Conservation (phyloP, 495 filamentous ascomycete genomes). For the Penicillium argentinense region DNA sequence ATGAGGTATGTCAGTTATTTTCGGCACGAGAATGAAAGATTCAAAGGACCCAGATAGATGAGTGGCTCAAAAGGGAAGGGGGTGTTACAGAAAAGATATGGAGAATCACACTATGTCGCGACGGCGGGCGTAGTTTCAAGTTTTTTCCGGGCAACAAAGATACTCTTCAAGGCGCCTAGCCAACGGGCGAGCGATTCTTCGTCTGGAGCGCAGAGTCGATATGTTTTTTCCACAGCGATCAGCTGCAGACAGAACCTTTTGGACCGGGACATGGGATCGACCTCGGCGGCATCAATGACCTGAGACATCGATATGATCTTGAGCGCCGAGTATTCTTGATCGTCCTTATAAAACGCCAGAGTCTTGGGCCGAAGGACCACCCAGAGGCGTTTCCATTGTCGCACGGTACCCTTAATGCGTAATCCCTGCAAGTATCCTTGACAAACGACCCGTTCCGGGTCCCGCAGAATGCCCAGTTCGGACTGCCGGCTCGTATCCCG, state of each 20-base stretch:
- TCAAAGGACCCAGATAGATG: too few relatives aligned
- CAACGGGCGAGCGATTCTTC: conserved; percentile 84
- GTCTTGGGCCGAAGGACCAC: conserved; percentile 85
- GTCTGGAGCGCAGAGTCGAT: conserved; percentile 77
- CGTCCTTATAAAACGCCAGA: conserved; percentile 90
- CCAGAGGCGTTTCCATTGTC: conserved; percentile 95
- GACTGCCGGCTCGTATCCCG: conserved; percentile 59
- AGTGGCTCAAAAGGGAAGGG: too few relatives aligned
- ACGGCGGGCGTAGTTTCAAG: conserved; percentile 19
- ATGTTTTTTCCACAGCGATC: conserved; percentile 91
- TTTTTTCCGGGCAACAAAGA: conserved; percentile 64
- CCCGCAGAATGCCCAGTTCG: conserved; percentile 53
- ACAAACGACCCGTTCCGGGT: conserved; percentile 79
- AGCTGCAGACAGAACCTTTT: conserved; percentile 88
- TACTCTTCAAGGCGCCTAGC: conserved; percentile 86
- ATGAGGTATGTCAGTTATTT: background rate
- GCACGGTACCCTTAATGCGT: conserved; percentile 80
- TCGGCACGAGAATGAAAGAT: background rate
- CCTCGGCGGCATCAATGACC: conserved; percentile 90
- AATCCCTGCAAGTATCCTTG: conserved; percentile 88
- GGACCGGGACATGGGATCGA: conserved; percentile 80
- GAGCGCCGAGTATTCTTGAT: conserved; percentile 83
- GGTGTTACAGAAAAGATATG: too few relatives aligned
- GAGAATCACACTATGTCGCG: too few relatives aligned
- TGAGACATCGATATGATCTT: conserved; percentile 77